Conservation (phyloP, 2,329 filamentous ascomycete species). For the Bisporella sp. region DNA sequence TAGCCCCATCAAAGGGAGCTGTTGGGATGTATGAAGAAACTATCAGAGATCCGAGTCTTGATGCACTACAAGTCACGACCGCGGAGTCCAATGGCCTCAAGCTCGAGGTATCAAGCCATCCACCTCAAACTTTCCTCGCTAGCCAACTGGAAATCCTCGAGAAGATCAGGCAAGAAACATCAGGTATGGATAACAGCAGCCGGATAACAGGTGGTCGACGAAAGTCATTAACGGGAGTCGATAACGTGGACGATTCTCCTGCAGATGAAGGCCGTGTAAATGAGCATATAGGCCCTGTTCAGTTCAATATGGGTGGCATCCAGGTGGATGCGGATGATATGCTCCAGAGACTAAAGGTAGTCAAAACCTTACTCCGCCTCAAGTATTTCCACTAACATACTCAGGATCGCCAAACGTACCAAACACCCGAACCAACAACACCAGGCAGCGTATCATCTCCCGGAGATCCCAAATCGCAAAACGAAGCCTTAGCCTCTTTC, state of each 20-base stretch:
- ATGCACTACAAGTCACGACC: slow-evolving; percentile 49
- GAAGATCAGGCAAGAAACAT: slow-evolving; percentile 48
- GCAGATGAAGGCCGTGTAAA: slow-evolving; percentile 23
- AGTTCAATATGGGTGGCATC: slow-evolving; percentile 98
- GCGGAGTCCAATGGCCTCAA: slow-evolving; percentile 32
- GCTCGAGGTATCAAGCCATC: slow-evolving; percentile 55
- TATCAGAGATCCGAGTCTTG: slow-evolving; percentile 66
- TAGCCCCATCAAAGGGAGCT: slow-evolving; percentile 38
- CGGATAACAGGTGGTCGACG: slow-evolving; percentile 18
- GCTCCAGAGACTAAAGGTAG: slow-evolving; percentile 76
- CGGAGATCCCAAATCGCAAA: slow-evolving; percentile 42
- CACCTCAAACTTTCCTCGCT: slow-evolving; percentile 71
- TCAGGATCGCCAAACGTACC: slow-evolving; percentile 28
- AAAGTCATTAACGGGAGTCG: slow-evolving; percentile 9
- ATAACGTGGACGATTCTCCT: slow-evolving; percentile 14
- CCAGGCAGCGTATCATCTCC: slow-evolving; percentile 20
- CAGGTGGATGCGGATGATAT: slow-evolving; percentile 94
- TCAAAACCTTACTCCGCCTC: not conserved
- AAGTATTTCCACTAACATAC: slow-evolving; percentile 13
- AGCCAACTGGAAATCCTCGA: slow-evolving; percentile 74
- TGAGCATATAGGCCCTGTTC: slow-evolving; percentile 87
- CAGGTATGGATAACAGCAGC: slow-evolving; percentile 20
- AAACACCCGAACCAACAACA: slow-evolving; percentile 25
- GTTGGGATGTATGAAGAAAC: slow-evolving; percentile 72
- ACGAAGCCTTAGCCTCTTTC: slow-evolving; percentile 52